phyloP scores from a whole-genome alignment of 116 monocot species.

The Phalaenopsis hybrid region DNA sequence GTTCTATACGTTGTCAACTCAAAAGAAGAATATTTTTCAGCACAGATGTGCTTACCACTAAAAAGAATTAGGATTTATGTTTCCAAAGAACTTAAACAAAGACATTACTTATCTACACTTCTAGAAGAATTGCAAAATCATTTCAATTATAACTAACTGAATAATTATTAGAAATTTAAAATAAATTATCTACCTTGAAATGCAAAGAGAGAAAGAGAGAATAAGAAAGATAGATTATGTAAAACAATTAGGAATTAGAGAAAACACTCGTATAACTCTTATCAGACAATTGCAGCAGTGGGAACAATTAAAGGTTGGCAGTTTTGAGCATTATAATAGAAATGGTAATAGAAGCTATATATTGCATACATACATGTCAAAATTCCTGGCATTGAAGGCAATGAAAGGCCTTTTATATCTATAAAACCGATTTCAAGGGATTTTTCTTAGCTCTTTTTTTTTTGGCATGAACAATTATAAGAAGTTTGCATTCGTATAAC shows the following conservation, averaged over 20 bases:
- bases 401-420: background rate
- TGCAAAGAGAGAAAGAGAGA: background rate
- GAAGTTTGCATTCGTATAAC: conserved; percentile 23
- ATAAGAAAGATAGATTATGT: background rate
- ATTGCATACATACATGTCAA: background rate
- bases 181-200: background rate
- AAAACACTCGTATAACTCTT: background rate
- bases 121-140: background rate
- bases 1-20: background rate
- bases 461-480: background rate
- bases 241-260: background rate
- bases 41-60: background rate
- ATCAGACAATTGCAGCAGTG: background rate
- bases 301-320: background rate
- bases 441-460: background rate
- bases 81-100: background rate
- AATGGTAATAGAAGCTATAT: background rate
- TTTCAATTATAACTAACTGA: background rate
- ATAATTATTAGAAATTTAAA: background rate
- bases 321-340: background rate
- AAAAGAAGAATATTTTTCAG: background rate
- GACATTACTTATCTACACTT: background rate
- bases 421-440: background rate
- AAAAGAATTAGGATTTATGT: background rate
- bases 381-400: background rate